Evolutionary conservation across 768 basidiomycete genomes (phyloP).

Genomic region (Cystobasidiopsis lactophilus): DNA sequence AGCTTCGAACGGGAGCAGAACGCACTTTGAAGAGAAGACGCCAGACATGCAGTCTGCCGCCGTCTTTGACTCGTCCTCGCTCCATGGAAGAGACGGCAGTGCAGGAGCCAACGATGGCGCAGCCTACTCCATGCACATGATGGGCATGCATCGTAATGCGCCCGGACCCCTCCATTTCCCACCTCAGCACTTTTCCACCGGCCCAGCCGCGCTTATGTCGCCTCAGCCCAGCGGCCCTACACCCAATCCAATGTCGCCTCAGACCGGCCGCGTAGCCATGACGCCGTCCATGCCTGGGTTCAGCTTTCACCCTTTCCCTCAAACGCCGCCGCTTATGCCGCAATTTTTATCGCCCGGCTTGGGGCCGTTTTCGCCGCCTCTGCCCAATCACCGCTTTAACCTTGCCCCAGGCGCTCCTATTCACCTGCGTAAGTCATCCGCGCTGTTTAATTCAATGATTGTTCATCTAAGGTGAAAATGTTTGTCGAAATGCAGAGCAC

Average conservation of each 20-base stretch:
- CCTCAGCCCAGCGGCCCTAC: neutral
- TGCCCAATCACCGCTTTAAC: slow-evolving; percentile 1
- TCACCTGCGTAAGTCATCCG: slow-evolving; percentile 1
- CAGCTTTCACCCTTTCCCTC: slow-evolving; percentile 41
- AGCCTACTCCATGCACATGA: neutral
- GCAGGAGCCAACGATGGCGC: no score
- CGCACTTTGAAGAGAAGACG: no score
- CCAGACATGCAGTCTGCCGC: no score
- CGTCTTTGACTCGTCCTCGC: no score
- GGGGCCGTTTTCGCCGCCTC: slow-evolving; percentile 16
- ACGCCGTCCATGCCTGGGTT: slow-evolving; percentile 57
- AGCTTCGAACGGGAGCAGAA: no score
- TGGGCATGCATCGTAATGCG: neutral
- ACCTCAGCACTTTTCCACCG: neutral
- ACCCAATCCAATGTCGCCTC: slow-evolving; percentile 11
- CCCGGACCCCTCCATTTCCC: neutral
- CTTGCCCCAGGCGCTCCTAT: slow-evolving; percentile 5
- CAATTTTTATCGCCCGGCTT: slow-evolving; percentile 39
- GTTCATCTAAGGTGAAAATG: neutral
- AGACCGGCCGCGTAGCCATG: slow-evolving; percentile 25
- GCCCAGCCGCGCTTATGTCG: neutral
- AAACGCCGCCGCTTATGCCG: slow-evolving; percentile 28
- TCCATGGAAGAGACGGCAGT: no score
- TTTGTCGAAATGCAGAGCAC: neutral
- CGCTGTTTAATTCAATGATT: neutral